Conservation (phyloP, 2,329 filamentous ascomycete genomes). For the Diaporthe sp. region DNA sequence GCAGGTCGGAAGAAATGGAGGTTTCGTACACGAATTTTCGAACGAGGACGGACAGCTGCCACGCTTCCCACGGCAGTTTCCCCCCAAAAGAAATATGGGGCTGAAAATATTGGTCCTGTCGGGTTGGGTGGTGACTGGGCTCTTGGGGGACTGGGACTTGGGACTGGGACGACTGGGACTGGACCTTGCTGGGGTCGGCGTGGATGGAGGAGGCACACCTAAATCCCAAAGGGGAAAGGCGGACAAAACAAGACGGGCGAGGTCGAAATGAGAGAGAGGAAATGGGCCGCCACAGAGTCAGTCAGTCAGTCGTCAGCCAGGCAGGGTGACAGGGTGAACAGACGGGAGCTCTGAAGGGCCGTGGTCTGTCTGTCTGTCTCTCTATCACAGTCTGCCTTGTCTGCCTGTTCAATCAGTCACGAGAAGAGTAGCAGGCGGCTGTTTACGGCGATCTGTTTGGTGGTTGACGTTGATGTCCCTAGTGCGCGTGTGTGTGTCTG, state of each 20-base stretch:
- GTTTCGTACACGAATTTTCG: slow-evolving; percentile 31
- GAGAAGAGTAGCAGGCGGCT: not conserved
- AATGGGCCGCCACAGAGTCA: slow-evolving; percentile 14
- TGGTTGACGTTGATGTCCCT: not conserved
- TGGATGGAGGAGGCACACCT: slow-evolving; percentile 25
- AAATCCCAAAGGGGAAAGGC: slow-evolving; percentile 29
- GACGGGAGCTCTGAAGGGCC: not conserved
- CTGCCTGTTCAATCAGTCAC: not conserved
- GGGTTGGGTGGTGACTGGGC: slow-evolving; percentile 4
- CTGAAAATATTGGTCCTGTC: slow-evolving; percentile 39
- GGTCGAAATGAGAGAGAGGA: slow-evolving; percentile 16
- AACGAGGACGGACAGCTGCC: slow-evolving; percentile 26
- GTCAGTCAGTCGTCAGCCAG: slow-evolving; percentile 1
- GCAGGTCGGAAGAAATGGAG: not conserved
- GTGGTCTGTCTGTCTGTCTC: not conserved
- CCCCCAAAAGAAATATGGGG: slow-evolving; percentile 38
- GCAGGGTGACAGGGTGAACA: slow-evolving; percentile 18
- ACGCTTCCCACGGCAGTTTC: slow-evolving; percentile 19
- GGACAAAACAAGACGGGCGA: slow-evolving; percentile 21
- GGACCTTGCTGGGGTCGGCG: slow-evolving; percentile 27
- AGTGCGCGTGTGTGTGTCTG: not conserved
- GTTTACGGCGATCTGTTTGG: not conserved
- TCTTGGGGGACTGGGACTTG: not conserved
- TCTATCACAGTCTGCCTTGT: too few species aligned
- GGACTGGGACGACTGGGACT: slow-evolving; percentile 17